Evolutionary conservation across 495 filamentous ascomycete species (phyloP).

Genomic region (Ascodesmis nigricans): DNA sequence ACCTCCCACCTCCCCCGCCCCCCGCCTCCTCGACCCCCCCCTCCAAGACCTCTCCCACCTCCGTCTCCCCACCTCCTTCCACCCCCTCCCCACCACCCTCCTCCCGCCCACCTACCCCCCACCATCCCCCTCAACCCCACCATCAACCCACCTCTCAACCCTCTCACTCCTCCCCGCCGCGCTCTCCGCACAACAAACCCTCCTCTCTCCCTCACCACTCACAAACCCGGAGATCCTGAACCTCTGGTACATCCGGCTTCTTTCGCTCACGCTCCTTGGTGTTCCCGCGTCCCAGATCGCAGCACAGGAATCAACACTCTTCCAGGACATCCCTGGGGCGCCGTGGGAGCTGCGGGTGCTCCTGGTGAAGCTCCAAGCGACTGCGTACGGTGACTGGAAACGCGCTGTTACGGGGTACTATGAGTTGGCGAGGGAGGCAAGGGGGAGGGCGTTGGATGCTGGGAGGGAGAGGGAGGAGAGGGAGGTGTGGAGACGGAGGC

Average conservation of each 20-base stretch:
- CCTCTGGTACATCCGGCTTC: constrained; percentile 60
- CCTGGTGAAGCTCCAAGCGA: constrained; percentile 56
- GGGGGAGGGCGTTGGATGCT: constrained; percentile 27
- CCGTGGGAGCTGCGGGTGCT: constrained; percentile 78
- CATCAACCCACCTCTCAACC: constrained; percentile 28
- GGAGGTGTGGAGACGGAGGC: constrained; percentile 41
- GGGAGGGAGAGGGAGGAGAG: constrained; percentile 21
- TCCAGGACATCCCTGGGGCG: constrained; percentile 52
- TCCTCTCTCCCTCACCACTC: constrained; percentile 11
- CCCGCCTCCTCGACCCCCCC: constrained; percentile 23
- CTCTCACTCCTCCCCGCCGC: constrained; percentile 29
- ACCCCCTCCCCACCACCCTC: constrained; percentile 44
- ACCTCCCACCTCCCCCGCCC: constrained; percentile 8
- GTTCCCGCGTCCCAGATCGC: constrained; percentile 37
- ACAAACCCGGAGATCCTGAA: constrained; percentile 38
- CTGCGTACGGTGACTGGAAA: constrained; percentile 65
- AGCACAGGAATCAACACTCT: constrained; percentile 60
- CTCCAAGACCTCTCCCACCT: constrained; percentile 52
- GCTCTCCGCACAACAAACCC: constrained; percentile 4
- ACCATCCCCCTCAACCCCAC: constrained; percentile 25
- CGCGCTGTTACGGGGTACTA: constrained; percentile 73
- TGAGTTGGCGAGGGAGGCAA: constrained; percentile 58
- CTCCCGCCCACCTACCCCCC: constrained; percentile 38
- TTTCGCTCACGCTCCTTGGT: constrained; percentile 54
- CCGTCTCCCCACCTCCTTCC: constrained; percentile 56